Percentiles rank a stretch among this genome's conserved stretches.
Conservation (phyloP, 768 basidiomycete species). For the Cubamyces sp. region DNA sequence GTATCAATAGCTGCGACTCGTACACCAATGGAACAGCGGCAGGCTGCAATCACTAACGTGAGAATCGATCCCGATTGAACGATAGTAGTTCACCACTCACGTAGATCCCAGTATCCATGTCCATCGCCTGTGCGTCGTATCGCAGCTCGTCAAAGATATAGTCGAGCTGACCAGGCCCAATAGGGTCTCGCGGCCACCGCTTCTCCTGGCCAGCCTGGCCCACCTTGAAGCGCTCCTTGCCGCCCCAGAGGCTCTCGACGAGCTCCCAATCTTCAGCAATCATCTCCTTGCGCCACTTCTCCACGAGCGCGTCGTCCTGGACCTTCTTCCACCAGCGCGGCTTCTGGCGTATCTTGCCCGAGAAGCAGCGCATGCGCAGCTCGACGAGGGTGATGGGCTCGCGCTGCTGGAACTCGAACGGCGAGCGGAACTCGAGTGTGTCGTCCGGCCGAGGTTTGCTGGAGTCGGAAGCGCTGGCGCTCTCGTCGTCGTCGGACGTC, state of each 20-base stretch:
- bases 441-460: neutral
- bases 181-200: slow-evolving; percentile 18
- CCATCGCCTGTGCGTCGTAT: slow-evolving; percentile 9
- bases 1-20: slow-evolving; percentile 1
- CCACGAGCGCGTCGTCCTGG: slow-evolving; percentile 12
- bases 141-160: slow-evolving; percentile 24
- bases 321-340: slow-evolving; percentile 28
- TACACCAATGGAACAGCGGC: slow-evolving; percentile 9
- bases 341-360: slow-evolving; percentile 19
- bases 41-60: neutral
- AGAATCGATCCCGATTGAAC: too few relatives aligned
- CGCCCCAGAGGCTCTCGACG: slow-evolving; percentile 14
- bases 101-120: slow-evolving; percentile 16
- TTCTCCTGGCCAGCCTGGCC: neutral
- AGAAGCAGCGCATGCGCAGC: slow-evolving; percentile 18
- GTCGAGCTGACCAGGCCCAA: slow-evolving; percentile 14
- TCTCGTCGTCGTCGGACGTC: too few relatives aligned
- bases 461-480: too few relatives aligned
- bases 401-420: slow-evolving; percentile 6
- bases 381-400: slow-evolving; percentile 18
- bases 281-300: slow-evolving; percentile 21
- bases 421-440: slow-evolving; percentile 12
- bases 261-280: slow-evolving; percentile 15
- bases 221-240: neutral
- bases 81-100: neutral